Base-by-base conservation (phyloP, 176 grass and related monocot species). In the Urochloa ruziziensis region DNA sequence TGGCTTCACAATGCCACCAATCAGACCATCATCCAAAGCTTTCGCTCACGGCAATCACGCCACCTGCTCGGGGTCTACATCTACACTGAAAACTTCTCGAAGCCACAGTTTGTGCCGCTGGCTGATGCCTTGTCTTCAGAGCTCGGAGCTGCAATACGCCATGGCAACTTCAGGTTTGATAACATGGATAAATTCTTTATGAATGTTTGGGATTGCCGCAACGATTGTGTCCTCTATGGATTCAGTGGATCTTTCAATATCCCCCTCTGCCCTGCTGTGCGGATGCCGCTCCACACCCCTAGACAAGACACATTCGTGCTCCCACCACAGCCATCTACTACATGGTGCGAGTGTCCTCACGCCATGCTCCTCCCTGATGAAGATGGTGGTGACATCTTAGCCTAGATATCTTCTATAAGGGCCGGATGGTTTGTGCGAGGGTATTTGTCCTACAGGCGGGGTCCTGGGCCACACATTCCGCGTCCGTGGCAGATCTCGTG, bases 401-500 rank as follows among this genome's bases (percentile, higher is more conserved):
- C 30, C 40, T 62, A 73, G 4, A 49, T 9, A 1, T 73, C 10
- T 1, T 1, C 2, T 4, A 16, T 18, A 6, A 4, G 8, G 27
- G 8, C 11, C 11, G 1, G 6, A 6, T 4, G 1, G 60, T 49
- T 44, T 8, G 1, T 7, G 77, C 30, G 1, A 17, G 10, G 19
- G 29, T 73, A 12, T 36, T 7, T 2, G 40, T 12, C 28, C 13
- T 73, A 4, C 19, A 3, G 3, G 40, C 7, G 0, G 37, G 28
- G 40, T 44, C 42, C 13, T 83, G 56, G 56, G 7, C 0, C 14
- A 0, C 18, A 2, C 2, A 1, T 3, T n/a, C 5, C 56, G 9
- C 2, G 23, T 25, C 18, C 14, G 1, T 0, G 1, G 28, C 5
- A 3, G 0, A 0, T 23, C 14, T 73, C 14, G 1, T 7, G 10